Base-by-base conservation (phyloP, 176 grass and related monocot genomes). In the Oryza nivara region DNA sequence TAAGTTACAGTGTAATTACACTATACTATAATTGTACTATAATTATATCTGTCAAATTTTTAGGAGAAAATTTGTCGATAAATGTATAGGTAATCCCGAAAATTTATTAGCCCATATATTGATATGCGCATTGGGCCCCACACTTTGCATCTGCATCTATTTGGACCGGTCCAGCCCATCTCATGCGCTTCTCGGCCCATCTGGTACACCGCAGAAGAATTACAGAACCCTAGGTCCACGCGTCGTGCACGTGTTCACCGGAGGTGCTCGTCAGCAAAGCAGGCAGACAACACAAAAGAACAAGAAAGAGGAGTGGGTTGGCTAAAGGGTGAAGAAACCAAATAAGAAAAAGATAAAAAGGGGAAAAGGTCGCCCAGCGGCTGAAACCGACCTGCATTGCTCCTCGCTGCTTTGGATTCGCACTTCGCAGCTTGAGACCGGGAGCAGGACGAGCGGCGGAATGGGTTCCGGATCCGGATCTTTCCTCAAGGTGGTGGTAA, bases 391-490 rank as follows among this genome's bases (percentile, higher is more conserved):
- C 20, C 54, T 0, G 58, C 72, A 12, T 11, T 66, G 19, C n/a
- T 63, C 44, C 61, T 83, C 65, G 9, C 63, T 16, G 9, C 46
- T 68, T 56, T 56, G 52, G 52, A 56, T 90, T 87, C 19, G 80
- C 68, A 2, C 79, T 90, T 83, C 9, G 80, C 60, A 3, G 40
- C 44, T 69, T 9, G 25, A 36, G 54, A 19, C 54, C 6, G 47
- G 17, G 16, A 80, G 76, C n/a, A 74, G 68, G 25, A 70, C 20
- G 52, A 32, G 61, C 54, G 46, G 25, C 45, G 70, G 14, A 65
- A 97, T 95, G 90, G 88, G 92, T 25, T 89, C 90, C 58, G 88
- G 94, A 75, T 97, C 95, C 84, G 90, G 91, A 76, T 97, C 95
- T 84, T 95, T 97, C 79, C 83, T 97, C 81, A 95, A 93, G 87